These are phyloP conservation scores for Aspergillus homomorphus DNA, from an alignment of 495 filamentous ascomycete genomes.

Conservation along the genomic window DNA sequence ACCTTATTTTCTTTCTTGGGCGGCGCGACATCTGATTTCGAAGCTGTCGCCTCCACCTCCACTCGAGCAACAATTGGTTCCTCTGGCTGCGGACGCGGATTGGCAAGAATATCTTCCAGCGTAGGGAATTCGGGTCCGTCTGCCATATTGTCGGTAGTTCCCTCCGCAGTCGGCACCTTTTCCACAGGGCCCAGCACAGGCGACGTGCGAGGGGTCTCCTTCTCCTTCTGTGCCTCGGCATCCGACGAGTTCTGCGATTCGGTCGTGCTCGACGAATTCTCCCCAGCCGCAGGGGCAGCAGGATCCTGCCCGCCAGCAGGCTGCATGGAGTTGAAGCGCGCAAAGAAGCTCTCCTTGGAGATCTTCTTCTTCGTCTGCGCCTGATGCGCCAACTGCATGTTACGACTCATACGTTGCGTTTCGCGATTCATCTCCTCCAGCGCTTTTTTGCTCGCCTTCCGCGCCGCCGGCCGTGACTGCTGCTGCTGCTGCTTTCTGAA, in stretches of 20 bases:
- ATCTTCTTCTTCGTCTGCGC: conserved; percentile 90
- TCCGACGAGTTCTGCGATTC: conserved; percentile 50
- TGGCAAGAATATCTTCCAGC: conserved; percentile 20
- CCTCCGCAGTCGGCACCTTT: conserved; percentile 21
- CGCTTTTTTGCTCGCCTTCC: conserved; percentile 94
- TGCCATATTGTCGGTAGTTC: conserved; percentile 16
- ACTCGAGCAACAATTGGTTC: conserved; percentile 9
- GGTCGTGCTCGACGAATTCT: conserved; percentile 39
- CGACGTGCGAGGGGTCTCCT: conserved; percentile 52
- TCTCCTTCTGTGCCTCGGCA: conserved; percentile 37
- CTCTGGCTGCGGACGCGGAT: conserved; percentile 7
- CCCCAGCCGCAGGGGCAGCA: conserved; percentile 18
- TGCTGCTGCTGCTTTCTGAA: conserved; percentile 63
- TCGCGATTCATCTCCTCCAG: conserved; percentile 92
- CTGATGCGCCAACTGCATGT: conserved; percentile 88
- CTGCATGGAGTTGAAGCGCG: conserved; percentile 72
- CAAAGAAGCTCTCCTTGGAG: conserved; percentile 77
- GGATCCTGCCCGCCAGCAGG: conserved; percentile 18
- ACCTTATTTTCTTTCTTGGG: conserved; percentile 19
- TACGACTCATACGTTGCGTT: conserved; percentile 85
- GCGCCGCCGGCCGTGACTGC: conserved; percentile 74
- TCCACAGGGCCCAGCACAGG: conserved; percentile 31
- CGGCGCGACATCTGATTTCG: conserved; percentile 2
- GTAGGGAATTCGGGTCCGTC: conserved; percentile 16
- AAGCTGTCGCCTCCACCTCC: conserved; percentile 4